Base-by-base conservation (phyloP, 176 grass and related monocot genomes). In the Eragrostis curvula region DNA sequence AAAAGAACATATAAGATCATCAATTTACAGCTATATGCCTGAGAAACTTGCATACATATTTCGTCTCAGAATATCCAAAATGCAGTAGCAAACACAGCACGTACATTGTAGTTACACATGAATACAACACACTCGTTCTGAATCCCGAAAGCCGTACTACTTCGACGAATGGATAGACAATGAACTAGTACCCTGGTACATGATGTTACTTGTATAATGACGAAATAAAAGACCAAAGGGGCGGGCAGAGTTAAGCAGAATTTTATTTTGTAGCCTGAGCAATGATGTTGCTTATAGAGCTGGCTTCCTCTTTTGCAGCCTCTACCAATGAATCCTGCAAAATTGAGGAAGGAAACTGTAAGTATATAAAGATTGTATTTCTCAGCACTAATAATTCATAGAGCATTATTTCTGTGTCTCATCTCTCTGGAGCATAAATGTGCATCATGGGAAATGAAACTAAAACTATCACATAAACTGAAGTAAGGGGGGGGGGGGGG, bases 251-350 rank as follows among this genome's bases (percentile, higher is more conserved):
- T 44, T 43, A 8, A 15, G 8, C 10, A 84, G 36, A 56, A 9
- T 82, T 69, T 85, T 84, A 97, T 83, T 94, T 97, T 28, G 89
- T 83, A 47, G 91, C 91, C 79, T 97, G 91, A 16, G 89, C 87
- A 71, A 97, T 94, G 49, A 94, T 97, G 73, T 90, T 97, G 66
- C 89, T 94, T 78, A 97, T 97, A 11, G 94, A 97, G 80, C 79
- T 62, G 44, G 89, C 78, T 82, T 97, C 86, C 80, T 91, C 89
- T 91, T 97, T 94, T 15, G 89, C 94, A 44, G 91, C 86, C 88
- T 97, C 94, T 44, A 97, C 91, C 80, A 94, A 77, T 0, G 91
- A 92, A 88, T 97, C 94, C 89, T 91, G 66, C 36, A 49, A 11
- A 57, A 59, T 27, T 9, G 14, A 36, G 1, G 1, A n/a, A 77